Evolutionary conservation across 768 basidiomycete genomes (phyloP).

Genomic region (Strobilomyces echinocephalus): DNA sequence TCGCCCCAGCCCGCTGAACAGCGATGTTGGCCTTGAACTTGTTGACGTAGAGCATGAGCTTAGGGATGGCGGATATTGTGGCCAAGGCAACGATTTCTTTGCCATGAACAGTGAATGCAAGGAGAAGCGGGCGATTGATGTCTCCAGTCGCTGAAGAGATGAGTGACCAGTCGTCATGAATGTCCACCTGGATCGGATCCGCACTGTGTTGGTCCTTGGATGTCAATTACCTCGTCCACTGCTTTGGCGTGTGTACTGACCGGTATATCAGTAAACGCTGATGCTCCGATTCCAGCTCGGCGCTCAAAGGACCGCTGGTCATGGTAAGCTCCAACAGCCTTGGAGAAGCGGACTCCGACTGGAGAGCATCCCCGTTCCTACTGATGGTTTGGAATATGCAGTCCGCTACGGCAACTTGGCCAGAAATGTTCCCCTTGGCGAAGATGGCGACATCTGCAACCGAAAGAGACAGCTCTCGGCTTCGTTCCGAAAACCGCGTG

Average conservation of each 20-base stretch:
- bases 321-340: slow-evolving; percentile 70
- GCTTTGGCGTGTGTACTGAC: slow-evolving; percentile 37
- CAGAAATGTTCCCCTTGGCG: slow-evolving; percentile 70
- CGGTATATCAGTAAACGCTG: slow-evolving; percentile 71
- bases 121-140: slow-evolving; percentile 50
- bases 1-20: slow-evolving; percentile 69
- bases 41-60: slow-evolving; percentile 65
- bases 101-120: slow-evolving; percentile 74
- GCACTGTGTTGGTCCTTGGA: slow-evolving; percentile 51
- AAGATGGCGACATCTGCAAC: slow-evolving; percentile 49
- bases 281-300: slow-evolving; percentile 70
- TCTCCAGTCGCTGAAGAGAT: slow-evolving; percentile 37
- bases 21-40: slow-evolving; percentile 73
- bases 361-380: slow-evolving; percentile 41
- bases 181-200: slow-evolving; percentile 69
- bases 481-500: slow-evolving; percentile 56
- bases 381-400: slow-evolving; percentile 75
- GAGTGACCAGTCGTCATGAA: slow-evolving; percentile 79
- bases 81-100: slow-evolving; percentile 61
- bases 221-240: background rate
- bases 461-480: slow-evolving; percentile 62
- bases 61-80: slow-evolving; percentile 74
- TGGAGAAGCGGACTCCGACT: slow-evolving; percentile 31
- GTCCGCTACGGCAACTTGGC: slow-evolving; percentile 58
- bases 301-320: slow-evolving; percentile 65